Percentiles rank a stretch among this genome's conserved stretches.
Conservation (phyloP, 495 filamentous ascomycete genomes). For the Darksidea phi region DNA sequence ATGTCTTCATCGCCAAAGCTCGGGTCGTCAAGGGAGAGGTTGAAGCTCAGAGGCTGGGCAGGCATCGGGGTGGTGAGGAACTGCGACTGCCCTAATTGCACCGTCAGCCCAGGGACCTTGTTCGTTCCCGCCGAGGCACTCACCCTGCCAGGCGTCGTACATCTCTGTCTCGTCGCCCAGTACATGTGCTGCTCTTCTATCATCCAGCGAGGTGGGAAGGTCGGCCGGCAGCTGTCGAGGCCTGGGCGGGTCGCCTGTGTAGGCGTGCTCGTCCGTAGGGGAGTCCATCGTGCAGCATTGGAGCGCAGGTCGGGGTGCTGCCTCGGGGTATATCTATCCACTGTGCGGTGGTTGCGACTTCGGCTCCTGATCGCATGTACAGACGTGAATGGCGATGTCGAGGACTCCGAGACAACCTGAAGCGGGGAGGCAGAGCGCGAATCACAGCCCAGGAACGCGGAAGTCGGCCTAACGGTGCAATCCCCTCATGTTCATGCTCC, state of each 20-base stretch:
- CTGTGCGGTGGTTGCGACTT: background rate
- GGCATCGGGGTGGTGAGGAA: constrained; percentile 83
- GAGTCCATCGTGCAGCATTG: constrained; percentile 27
- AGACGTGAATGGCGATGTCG: no score
- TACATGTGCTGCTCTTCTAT: constrained; percentile 66
- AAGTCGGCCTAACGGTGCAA: background rate
- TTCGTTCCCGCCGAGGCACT: background rate
- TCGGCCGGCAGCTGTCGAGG: constrained; percentile 71
- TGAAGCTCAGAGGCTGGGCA: constrained; percentile 80
- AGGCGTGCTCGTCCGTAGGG: constrained; percentile 29
- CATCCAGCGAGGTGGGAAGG: constrained; percentile 86
- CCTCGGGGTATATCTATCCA: background rate
- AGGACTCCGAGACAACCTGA: no score
- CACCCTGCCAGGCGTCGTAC: constrained; percentile 99
- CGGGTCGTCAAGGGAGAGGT: constrained; percentile 75
- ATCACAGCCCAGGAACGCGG: constrained; percentile 3
- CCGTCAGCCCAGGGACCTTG: background rate
- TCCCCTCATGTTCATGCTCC: constrained; percentile 4
- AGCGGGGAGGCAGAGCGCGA: background rate
- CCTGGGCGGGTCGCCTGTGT: constrained; percentile 29
- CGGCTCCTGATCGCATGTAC: background rate
- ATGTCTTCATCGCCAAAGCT: constrained; percentile 61
- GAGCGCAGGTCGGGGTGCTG: background rate
- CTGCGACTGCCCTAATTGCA: constrained; percentile 77
- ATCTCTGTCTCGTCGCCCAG: constrained; percentile 77